These are phyloP conservation scores for Corchorus capsularis DNA, from an alignment of 345 rosid genomes.

Conservation along the genomic window DNA sequence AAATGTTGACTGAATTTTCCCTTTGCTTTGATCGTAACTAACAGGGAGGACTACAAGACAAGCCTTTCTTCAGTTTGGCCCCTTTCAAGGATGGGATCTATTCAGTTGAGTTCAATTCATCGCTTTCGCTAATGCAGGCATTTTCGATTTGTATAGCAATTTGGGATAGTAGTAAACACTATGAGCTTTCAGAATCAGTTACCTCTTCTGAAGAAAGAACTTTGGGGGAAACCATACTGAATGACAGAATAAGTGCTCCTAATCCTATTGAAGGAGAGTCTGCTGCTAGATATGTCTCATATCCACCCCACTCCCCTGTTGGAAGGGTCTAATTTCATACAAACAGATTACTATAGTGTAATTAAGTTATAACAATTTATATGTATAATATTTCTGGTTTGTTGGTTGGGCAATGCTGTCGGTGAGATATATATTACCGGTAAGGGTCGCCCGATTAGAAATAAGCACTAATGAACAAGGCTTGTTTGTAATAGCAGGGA, in stretches of 20 bases:
- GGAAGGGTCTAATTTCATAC: constrained; percentile 61
- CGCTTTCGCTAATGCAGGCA: constrained; percentile 75
- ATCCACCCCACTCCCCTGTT: constrained; percentile 74
- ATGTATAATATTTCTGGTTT: constrained; percentile 21
- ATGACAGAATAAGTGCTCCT: constrained; percentile 34
- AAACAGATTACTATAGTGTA: constrained; percentile 21
- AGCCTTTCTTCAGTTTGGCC: constrained; percentile 62
- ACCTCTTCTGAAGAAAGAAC: constrained; percentile 32
- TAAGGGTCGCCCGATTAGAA: constrained; percentile 14
- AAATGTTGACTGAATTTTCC: constrained; percentile 8
- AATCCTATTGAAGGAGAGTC: constrained; percentile 40
- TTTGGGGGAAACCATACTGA: constrained; percentile 28
- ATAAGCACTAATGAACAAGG: constrained; percentile 11
- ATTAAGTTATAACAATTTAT: constrained; percentile 21
- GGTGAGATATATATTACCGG: constrained; percentile 1
- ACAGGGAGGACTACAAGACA: constrained; percentile 65
- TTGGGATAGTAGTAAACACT: constrained; percentile 53
- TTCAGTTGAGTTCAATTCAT: constrained; percentile 80
- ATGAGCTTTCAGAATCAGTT: constrained; percentile 30
- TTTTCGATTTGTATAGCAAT: constrained; percentile 77
- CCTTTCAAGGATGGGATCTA: constrained; percentile 75
- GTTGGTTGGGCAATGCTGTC: constrained; percentile 13
- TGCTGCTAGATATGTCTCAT: constrained; percentile 56
- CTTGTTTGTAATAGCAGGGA: constrained; percentile 12
- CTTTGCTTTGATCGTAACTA: constrained; percentile 21